Base-by-base conservation (phyloP, 169 alveolate species). In the Cryptosporidium baileyi region DNA sequence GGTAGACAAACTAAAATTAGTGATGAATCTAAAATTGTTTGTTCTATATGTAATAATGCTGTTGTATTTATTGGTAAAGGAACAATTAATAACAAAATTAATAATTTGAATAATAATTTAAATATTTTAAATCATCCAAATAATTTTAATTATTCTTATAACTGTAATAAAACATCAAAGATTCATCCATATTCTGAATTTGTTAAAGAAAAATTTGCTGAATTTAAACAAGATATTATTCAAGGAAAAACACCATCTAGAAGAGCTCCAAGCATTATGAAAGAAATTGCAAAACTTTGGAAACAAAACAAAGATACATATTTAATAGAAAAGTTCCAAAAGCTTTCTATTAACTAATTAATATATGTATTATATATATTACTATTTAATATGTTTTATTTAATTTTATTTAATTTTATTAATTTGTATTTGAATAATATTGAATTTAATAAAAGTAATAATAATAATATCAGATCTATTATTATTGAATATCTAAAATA, bases 281-380 rank as follows among this genome's bases (percentile, higher is more conserved):
- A 54, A 43, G 85, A 74, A 41, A 74, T 74, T 52, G 85, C 85
- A 32, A 74, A 54, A 8, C 57, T 74, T 19, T 74, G 85, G 85
- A 74, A 57, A 38, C 59, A 74, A 30, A 13, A 22, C n/a, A 57
- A 57, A 57, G 32, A 22, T 19, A 30, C n/a, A 15, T 11, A 59
- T 41, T 74, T 74, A 30, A 36, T 45, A 6, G 41, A 57, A 24
- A 47, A 51, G 4, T 36, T 74, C n/a, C 47, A 57, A 51, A 74
- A 74, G 15, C 65, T 74, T 54, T 74, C 85, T 4, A 52, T 74
- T 0, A 74, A 74, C n/a, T 30, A 28, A 54, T 49, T 65, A 65
- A 34, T 22, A 65, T 49, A 47, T 49, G 15, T 61, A 65, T 4
- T 32, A 22, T 19, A 65, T 7, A 24, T 28, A 9, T 9, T 1